These are phyloP conservation scores for Elsinoe perseae DNA, from an alignment of 2,329 filamentous ascomycete species.

Conservation along the genomic window DNA sequence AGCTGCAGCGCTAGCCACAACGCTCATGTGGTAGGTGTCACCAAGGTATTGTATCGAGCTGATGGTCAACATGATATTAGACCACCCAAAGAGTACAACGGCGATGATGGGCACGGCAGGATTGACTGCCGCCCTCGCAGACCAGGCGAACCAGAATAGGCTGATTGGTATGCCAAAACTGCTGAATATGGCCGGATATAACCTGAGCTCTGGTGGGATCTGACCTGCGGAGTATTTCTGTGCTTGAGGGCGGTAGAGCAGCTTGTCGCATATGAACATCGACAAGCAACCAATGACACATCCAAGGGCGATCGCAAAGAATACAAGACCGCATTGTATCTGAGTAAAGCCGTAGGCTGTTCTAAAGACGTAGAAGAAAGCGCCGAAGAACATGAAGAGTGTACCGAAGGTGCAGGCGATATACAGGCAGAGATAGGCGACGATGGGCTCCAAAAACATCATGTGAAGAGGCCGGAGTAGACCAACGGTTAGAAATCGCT, in stretches of 20 bases:
- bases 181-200: slow-evolving; percentile 5
- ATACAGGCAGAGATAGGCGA: slow-evolving; percentile 27
- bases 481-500: slow-evolving; percentile 29
- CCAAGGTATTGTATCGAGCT: slow-evolving; percentile 37
- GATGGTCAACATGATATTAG: slow-evolving; percentile 25
- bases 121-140: slow-evolving; percentile 5
- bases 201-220: slow-evolving; percentile 5
- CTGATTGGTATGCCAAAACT: slow-evolving; percentile 14
- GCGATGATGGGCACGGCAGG: slow-evolving; percentile 22
- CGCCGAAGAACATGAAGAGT: slow-evolving; percentile 29
- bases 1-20: slow-evolving; percentile 29
- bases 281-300: slow-evolving; percentile 24
- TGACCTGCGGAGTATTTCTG: neutral
- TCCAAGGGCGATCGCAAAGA: slow-evolving; percentile 23
- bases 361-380: slow-evolving; percentile 26
- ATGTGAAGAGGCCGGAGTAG: slow-evolving; percentile 30
- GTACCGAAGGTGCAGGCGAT: slow-evolving; percentile 27
- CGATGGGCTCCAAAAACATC: slow-evolving; percentile 32
- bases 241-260: slow-evolving; percentile 26
- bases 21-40: slow-evolving; percentile 29
- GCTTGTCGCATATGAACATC: slow-evolving; percentile 30
- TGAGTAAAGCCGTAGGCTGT: slow-evolving; percentile 21
- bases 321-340: slow-evolving; percentile 21
- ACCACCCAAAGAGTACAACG: slow-evolving; percentile 20
- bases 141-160: slow-evolving; percentile 19